Evolutionary conservation across 75 land plant genomes (phyloP).

Genomic region (Azolla pinnata): DNA sequence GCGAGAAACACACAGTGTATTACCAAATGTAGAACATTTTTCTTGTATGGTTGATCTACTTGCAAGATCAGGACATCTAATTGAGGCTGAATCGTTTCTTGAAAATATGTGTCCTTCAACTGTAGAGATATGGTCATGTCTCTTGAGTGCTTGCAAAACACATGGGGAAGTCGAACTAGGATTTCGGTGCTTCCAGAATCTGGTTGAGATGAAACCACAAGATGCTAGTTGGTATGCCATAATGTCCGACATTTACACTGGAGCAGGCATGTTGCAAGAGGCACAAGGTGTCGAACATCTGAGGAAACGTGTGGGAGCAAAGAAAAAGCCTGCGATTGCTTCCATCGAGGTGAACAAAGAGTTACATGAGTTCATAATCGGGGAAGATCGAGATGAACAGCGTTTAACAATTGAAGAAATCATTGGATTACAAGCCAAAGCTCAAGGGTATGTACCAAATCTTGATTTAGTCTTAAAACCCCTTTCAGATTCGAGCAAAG

Average conservation of each 20-base stretch:
- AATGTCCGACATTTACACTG: conserved; percentile 38
- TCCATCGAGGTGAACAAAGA: conserved; percentile 2
- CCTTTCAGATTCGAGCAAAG: not conserved
- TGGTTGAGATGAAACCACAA: conserved; percentile 37
- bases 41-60: not conserved
- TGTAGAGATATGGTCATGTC: conserved; percentile 38
- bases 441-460: conserved; percentile 1
- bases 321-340: conserved; percentile 1
- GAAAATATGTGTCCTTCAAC: not conserved
- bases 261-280: not conserved
- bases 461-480: conserved; percentile 1
- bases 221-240: conserved; percentile 43
- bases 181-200: conserved; percentile 25
- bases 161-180: conserved; percentile 43
- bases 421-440: not conserved
- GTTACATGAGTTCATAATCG: conserved; percentile 2
- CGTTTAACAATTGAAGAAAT: not conserved
- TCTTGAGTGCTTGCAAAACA: conserved; percentile 59
- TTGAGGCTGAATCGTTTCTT: not conserved
- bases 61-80: not conserved
- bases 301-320: conserved; percentile 3
- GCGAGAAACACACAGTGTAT: not conserved
- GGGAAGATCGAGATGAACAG: not conserved
- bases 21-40: not conserved
- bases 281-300: not conserved